Conservation (phyloP, 1,284 basidiomycete genomes). For the Fomitopsis pinicola region DNA sequence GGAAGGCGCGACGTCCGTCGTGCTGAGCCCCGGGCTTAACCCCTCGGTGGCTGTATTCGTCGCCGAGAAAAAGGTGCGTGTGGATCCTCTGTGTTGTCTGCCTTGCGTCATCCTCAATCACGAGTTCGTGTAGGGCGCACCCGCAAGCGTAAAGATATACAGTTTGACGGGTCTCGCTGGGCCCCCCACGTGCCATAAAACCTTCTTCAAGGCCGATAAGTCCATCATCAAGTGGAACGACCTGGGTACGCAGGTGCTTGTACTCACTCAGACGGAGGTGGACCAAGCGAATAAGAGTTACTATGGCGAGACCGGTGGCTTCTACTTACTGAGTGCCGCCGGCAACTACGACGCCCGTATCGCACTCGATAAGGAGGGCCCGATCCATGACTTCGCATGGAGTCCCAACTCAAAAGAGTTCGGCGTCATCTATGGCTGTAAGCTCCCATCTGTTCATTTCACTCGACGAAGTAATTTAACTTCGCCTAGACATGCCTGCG, state of each 20-base stretch:
- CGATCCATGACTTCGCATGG: constrained; percentile 96
- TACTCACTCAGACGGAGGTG: constrained; percentile 94
- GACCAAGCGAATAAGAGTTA: constrained; percentile 98
- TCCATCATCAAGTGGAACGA: constrained; percentile 96
- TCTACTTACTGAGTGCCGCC: constrained; percentile 93
- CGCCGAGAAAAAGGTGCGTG: constrained; percentile 83
- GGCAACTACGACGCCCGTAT: constrained; percentile 95
- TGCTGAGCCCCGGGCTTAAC: constrained; percentile 79
- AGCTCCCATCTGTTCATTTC: constrained; percentile 29
- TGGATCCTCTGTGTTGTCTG: background rate
- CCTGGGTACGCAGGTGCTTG: constrained; percentile 82
- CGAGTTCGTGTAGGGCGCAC: constrained; percentile 63
- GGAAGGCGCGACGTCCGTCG: constrained; percentile 75
- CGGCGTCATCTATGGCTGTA: constrained; percentile 93
- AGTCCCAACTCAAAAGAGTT: constrained; percentile 98
- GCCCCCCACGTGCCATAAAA: constrained; percentile 75
- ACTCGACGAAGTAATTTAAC: background rate
- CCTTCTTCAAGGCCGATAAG: constrained; percentile 96
- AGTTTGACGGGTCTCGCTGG: constrained; percentile 62
- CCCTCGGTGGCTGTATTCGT: constrained; percentile 88
- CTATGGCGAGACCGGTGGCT: constrained; percentile 91
- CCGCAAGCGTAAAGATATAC: constrained; percentile 86
- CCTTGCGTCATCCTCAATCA: background rate
- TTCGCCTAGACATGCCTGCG: constrained; percentile 82
- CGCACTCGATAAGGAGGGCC: constrained; percentile 93